These are phyloP conservation scores for Cucurbita argyrosperma DNA, from an alignment of 306 rosid genomes.

Conservation along the genomic window DNA sequence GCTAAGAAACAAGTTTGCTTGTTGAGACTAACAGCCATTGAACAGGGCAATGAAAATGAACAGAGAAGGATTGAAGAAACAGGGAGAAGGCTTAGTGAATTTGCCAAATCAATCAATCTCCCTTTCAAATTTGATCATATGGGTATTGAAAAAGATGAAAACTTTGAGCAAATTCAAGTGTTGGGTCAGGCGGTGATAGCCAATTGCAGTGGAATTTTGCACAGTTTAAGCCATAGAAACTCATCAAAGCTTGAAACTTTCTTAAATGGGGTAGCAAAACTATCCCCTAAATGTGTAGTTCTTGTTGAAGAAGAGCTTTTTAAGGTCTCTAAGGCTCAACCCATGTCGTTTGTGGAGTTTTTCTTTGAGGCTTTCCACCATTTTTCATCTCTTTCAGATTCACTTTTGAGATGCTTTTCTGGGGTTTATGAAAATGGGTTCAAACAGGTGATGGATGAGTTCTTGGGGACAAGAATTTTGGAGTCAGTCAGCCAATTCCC, in stretches of 20 bases:
- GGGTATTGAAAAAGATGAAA: conserved; percentile 22
- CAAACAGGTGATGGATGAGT: conserved; percentile 31
- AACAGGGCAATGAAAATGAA: conserved; percentile 14
- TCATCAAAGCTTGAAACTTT: conserved; percentile 24
- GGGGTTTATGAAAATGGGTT: conserved; percentile 20
- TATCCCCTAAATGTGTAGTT: conserved; percentile 41
- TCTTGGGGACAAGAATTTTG: conserved; percentile 34
- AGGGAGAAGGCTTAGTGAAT: conserved; percentile 46
- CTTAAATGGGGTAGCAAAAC: conserved; percentile 23
- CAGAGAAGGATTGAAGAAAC: conserved; percentile 22
- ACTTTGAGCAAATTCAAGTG: conserved; percentile 18
- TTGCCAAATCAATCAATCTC: conserved; percentile 37
- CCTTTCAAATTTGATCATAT: conserved; percentile 31
- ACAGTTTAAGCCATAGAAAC: conserved; percentile 22
- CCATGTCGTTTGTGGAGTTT: conserved; percentile 54
- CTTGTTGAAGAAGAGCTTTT: conserved; percentile 51
- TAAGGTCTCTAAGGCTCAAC: conserved; percentile 27
- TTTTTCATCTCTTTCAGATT: conserved; percentile 38
- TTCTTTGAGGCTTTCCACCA: conserved; percentile 64
- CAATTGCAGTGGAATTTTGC: conserved; percentile 46
- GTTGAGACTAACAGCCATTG: conserved; percentile 40
- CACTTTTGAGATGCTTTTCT: conserved; percentile 24
- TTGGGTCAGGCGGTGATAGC: conserved; percentile 16
- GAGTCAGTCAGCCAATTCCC: conserved; percentile 48
- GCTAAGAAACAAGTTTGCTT: conserved; percentile 24